Evolutionary conservation across 2,329 filamentous ascomycete genomes (phyloP).

Genomic region (Pleoardoris graminearum): DNA sequence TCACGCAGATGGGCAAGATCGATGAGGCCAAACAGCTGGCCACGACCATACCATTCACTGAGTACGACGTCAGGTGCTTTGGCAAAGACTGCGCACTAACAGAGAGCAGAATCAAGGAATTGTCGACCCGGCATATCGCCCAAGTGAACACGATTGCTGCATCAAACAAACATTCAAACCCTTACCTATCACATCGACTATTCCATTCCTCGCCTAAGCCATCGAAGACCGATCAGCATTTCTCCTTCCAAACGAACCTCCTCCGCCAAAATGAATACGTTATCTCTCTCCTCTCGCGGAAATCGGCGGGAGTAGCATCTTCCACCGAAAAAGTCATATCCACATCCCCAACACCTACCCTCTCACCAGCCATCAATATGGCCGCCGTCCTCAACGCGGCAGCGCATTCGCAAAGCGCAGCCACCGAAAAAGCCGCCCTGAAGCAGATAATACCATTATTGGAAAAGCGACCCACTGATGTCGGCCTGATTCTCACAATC

Average conservation of each 20-base stretch:
- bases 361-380: slow-evolving; percentile 57
- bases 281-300: slow-evolving; percentile 68
- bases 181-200: slow-evolving; percentile 68
- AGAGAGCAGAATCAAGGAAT: slow-evolving; percentile 63
- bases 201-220: slow-evolving; percentile 59
- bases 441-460: slow-evolving; percentile 70
- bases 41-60: slow-evolving; percentile 61
- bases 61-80: slow-evolving; percentile 52
- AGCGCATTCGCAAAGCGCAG: slow-evolving; percentile 66
- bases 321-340: slow-evolving; percentile 58
- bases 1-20: slow-evolving; percentile 66
- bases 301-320: slow-evolving; percentile 65
- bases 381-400: slow-evolving; percentile 72
- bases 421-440: slow-evolving; percentile 66
- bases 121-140: slow-evolving; percentile 67
- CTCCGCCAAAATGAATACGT: slow-evolving; percentile 66
- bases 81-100: not conserved
- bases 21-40: slow-evolving; percentile 68
- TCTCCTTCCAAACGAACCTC: slow-evolving; percentile 68
- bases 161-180: slow-evolving; percentile 58
- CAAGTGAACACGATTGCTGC: slow-evolving; percentile 66
- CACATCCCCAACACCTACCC: slow-evolving; percentile 50
- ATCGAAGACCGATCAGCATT: slow-evolving; percentile 65
- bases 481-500: slow-evolving; percentile 78
- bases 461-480: slow-evolving; percentile 74